Conservation (phyloP, 257 asterid genomes). For the Gynochthodes officinalis region DNA sequence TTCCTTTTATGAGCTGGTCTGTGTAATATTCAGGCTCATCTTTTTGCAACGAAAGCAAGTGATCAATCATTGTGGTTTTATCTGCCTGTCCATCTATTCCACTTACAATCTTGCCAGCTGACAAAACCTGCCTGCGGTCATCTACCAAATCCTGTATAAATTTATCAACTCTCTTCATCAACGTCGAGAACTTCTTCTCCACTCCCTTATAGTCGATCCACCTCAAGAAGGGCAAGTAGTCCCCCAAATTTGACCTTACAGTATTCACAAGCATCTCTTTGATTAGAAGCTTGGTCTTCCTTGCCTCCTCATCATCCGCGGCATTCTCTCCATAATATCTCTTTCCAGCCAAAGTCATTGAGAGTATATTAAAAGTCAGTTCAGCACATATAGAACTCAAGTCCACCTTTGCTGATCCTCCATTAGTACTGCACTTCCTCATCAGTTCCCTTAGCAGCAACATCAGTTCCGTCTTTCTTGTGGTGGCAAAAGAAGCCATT, state of each 20-base stretch:
- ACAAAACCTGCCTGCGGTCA: constrained; percentile 1
- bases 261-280: constrained; percentile 32
- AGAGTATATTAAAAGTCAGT: constrained; percentile 31
- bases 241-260: constrained; percentile 31
- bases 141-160: constrained; percentile 10
- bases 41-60: constrained; percentile 12
- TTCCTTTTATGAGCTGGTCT: constrained; percentile 12
- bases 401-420: constrained; percentile 21
- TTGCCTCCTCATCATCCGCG: constrained; percentile 33
- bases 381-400: constrained; percentile 26
- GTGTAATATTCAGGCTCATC: constrained; percentile 5
- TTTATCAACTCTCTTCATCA: constrained; percentile 11
- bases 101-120: background rate
- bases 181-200: constrained; percentile 1
- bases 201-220: constrained; percentile 34
- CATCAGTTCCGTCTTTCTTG: constrained; percentile 1
- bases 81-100: background rate
- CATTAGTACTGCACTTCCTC: background rate
- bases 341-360: constrained; percentile 36
- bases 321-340: constrained; percentile 33
- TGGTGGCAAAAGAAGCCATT: constrained; percentile 5
- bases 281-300: constrained; percentile 24
- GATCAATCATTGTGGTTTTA: constrained; percentile 9
- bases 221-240: constrained; percentile 30
- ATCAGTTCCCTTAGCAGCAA: constrained; percentile 17